Evolutionary conservation across 345 rosid species (phyloP).

Genomic region (Chamaenerion angustifolium): DNA sequence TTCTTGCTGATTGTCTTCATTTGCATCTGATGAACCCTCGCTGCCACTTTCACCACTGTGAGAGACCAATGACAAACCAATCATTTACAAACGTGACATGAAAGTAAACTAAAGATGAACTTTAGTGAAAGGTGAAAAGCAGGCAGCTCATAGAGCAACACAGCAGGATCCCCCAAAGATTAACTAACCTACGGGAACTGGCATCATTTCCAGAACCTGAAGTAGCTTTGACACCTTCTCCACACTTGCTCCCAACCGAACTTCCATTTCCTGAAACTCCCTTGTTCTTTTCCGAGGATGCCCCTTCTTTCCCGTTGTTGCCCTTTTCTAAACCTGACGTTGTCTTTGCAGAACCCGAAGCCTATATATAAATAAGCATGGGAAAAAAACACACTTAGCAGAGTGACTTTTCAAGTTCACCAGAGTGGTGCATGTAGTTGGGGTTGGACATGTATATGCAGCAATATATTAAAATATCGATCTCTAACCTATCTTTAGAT

Average conservation of each 20-base stretch:
- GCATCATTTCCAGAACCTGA: constrained; percentile 91
- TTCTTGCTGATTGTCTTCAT: constrained; percentile 69
- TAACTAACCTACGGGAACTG: constrained; percentile 56
- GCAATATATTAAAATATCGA: too few species aligned
- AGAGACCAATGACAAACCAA: constrained; percentile 10
- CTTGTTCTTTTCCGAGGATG: constrained; percentile 54
- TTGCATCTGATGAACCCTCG: constrained; percentile 84
- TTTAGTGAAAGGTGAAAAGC: too few species aligned
- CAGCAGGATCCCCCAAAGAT: neutral
- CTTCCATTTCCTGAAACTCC: constrained; percentile 25
- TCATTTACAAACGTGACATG: neutral
- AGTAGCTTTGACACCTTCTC: constrained; percentile 43
- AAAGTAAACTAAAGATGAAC: neutral
- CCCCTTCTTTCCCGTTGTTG: constrained; percentile 35
- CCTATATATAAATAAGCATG: constrained; percentile 23
- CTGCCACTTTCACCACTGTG: constrained; percentile 79
- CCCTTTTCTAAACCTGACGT: constrained; percentile 32
- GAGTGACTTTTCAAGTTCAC: too few species aligned
- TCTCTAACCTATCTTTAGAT: too few species aligned
- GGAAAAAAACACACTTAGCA: neutral
- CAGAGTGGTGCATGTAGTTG: too few species aligned
- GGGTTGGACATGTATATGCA: too few species aligned
- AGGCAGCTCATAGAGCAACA: too few species aligned
- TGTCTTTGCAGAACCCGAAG: constrained; percentile 34
- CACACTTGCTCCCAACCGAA: constrained; percentile 30